phyloP scores from a whole-genome alignment of 495 filamentous ascomycete genomes.

The Penicillium odoratum region DNA sequence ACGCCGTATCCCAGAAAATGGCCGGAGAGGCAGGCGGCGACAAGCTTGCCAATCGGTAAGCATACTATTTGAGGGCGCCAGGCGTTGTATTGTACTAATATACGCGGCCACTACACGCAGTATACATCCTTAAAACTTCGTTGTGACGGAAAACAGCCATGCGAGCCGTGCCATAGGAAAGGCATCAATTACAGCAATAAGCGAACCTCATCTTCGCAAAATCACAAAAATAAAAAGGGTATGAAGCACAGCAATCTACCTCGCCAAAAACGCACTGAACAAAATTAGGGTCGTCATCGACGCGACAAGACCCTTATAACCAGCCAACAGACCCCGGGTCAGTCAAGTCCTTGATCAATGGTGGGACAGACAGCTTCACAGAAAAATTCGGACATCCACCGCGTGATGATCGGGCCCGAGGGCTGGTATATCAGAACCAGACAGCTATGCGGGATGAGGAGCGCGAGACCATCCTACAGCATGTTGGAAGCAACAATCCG shows the following conservation, averaged over 20 bases:
- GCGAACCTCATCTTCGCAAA: conserved; percentile 18
- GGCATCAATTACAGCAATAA: conserved; percentile 44
- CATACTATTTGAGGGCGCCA: neutral
- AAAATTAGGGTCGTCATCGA: conserved; percentile 21
- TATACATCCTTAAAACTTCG: conserved; percentile 55
- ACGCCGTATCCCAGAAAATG: conserved; percentile 45
- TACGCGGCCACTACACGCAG: conserved; percentile 18
- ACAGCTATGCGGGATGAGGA: conserved; percentile 1
- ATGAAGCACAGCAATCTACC: neutral
- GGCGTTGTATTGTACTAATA: neutral
- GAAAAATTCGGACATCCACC: conserved; percentile 46
- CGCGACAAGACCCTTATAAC: conserved; percentile 19
- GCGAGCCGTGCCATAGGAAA: conserved; percentile 47
- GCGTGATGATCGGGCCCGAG: conserved; percentile 36
- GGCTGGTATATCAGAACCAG: conserved; percentile 32
- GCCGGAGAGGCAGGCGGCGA: conserved; percentile 45
- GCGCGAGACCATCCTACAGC: conserved; percentile 24
- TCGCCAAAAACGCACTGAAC: neutral
- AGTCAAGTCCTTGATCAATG: conserved; percentile 50
- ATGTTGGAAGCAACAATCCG: conserved; percentile 15
- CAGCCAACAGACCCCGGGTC: conserved; percentile 43
- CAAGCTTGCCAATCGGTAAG: conserved; percentile 49
- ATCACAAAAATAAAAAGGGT: conserved; percentile 19
- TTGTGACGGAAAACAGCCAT: conserved; percentile 49
- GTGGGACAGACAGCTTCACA: conserved; percentile 47